Evolutionary conservation across 306 rosid species (phyloP).

Genomic region (Cicer cuneatum): DNA sequence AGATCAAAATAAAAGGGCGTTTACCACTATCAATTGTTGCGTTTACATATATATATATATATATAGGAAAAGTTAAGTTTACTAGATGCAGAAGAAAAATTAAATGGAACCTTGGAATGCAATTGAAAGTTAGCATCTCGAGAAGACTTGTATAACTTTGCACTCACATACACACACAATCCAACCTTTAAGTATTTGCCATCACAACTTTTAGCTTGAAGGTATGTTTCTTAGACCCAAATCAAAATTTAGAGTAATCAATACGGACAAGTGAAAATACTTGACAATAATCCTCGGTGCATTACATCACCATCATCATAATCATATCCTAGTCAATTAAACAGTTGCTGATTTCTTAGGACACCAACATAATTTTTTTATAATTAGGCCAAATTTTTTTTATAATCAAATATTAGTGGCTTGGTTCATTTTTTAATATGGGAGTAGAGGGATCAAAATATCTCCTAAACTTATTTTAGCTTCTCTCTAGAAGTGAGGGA

Average conservation of each 20-base stretch:
- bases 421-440: too few species aligned
- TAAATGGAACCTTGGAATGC: conserved; percentile 60
- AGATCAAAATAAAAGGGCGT: conserved; percentile 14
- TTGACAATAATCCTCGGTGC: background rate
- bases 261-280: background rate
- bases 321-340: conserved; percentile 21
- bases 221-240: conserved; percentile 48
- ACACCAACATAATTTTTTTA: background rate
- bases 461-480: too few species aligned
- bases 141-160: conserved; percentile 65
- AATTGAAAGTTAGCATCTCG: conserved; percentile 54
- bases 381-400: conserved; percentile 12
- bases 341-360: conserved; percentile 23
- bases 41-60: conserved; percentile 39
- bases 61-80: conserved; percentile 12
- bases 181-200: conserved; percentile 60
- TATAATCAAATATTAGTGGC: too few species aligned
- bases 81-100: conserved; percentile 42
- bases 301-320: background rate
- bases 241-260: background rate
- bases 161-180: conserved; percentile 55
- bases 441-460: too few species aligned
- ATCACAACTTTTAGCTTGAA: conserved; percentile 62
- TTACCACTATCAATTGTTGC: conserved; percentile 32
- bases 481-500: too few species aligned